Conservation (phyloP, 2,329 filamentous ascomycete species). For the Pseudogymnoascus sp. region DNA sequence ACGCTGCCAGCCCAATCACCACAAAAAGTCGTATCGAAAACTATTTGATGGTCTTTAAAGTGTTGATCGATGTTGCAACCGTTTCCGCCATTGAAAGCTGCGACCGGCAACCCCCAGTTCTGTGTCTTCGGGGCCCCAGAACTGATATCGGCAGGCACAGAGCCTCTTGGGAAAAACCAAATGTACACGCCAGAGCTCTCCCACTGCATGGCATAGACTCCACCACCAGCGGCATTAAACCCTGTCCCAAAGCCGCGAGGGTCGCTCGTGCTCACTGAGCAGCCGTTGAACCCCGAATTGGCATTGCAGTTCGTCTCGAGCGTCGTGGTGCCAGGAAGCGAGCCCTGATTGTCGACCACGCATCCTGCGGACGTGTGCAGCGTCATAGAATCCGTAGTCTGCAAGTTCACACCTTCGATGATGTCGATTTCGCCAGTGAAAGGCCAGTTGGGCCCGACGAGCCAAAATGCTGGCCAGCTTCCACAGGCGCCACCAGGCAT, state of each 20-base stretch:
- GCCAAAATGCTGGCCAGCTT: slow-evolving; percentile 64
- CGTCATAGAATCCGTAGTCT: slow-evolving; percentile 53
- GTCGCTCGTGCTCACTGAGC: slow-evolving; percentile 30
- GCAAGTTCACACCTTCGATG: slow-evolving; percentile 61
- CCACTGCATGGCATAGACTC: slow-evolving; percentile 67
- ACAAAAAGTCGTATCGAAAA: slow-evolving; percentile 71
- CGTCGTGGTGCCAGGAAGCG: slow-evolving; percentile 35
- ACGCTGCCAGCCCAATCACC: slow-evolving; percentile 60
- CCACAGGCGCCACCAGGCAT: slow-evolving; percentile 68
- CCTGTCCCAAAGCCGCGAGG: slow-evolving; percentile 50
- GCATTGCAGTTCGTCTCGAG: slow-evolving; percentile 38
- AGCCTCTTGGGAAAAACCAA: slow-evolving; percentile 66
- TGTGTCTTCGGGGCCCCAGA: slow-evolving; percentile 50
- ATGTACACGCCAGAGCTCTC: slow-evolving; percentile 59
- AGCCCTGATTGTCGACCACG: slow-evolving; percentile 33
- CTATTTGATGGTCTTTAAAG: slow-evolving; percentile 64
- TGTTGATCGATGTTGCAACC: slow-evolving; percentile 58
- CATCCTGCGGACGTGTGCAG: slow-evolving; percentile 50
- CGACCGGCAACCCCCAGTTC: slow-evolving; percentile 62
- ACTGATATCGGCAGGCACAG: slow-evolving; percentile 59
- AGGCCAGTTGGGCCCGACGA: slow-evolving; percentile 54
- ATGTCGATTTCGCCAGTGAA: slow-evolving; percentile 59
- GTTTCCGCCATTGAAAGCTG: slow-evolving; percentile 55
- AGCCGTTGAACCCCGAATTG: slow-evolving; percentile 37
- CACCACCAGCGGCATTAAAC: slow-evolving; percentile 62